Evolutionary conservation across 805 yeast genomes (phyloP), one percentile per base, ranked within the genome.

Genomic region (Candida stauntonica): DNA sequence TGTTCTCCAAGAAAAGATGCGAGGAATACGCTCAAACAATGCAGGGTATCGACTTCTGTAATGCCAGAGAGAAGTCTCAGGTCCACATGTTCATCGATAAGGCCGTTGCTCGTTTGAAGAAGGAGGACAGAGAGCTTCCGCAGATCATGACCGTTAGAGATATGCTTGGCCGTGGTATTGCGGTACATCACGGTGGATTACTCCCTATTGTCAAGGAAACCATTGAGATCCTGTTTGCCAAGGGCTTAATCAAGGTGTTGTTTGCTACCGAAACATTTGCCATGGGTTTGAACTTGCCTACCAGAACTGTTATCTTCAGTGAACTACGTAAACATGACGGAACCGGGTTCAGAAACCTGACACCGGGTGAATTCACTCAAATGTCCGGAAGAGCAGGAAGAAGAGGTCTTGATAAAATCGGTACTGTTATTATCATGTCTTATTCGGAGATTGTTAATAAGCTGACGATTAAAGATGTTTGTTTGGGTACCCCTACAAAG

Each of bases 371-470:
- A 60, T 93, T 91, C 58, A 93, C 98, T 0, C 99, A 91, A 63
- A 93, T 93, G 99, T 89, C 97, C 0, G 99, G 99, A 31, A 76
- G 99, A 62, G 99, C 99, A 0, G 99, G 99, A 44, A 79, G 99
- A 65, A 79, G 99, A 68, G 99, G 99, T 26, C 66, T 93, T 47
- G 99, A 93, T 66, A 66, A 79, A 16, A 86, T 85, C 0, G 99
- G 99, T 56, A 91, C 97, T 0, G 99, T 93, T 11, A 87, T 93
- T 45, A 78, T 89, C 6, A 87, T 93, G 94, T 72, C 94, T 3
- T 85, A 81, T 53, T 79, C 74, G 34, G 74, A 75, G 18, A 86
- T 93, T 1, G 51, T 81, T 15, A 68, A 69, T 5, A 68, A 68
- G 15, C 56, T 69, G 1, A 74, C 77, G 13, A 77, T 93, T 53